Evolutionary conservation across 352 stramenopile species (phyloP).

Genomic region (Phytophthora megakarya): DNA sequence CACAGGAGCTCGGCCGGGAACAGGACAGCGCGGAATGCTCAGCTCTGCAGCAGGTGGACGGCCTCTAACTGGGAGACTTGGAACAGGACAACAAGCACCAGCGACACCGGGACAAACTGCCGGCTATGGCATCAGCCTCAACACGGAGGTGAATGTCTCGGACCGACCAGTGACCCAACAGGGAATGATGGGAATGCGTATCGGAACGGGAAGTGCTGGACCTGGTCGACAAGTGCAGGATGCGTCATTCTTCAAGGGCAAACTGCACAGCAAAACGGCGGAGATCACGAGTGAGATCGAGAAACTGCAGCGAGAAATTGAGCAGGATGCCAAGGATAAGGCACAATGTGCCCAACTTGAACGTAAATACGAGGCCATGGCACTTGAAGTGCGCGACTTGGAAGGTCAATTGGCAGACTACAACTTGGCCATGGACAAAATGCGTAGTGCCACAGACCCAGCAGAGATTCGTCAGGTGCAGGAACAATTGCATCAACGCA

Average conservation of each 20-base stretch:
- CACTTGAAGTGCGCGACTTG: slow-evolving; percentile 75
- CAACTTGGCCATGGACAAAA: slow-evolving; percentile 94
- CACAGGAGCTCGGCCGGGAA: slow-evolving; percentile 54
- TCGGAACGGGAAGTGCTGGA: slow-evolving; percentile 59
- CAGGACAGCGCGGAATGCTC: slow-evolving; percentile 53
- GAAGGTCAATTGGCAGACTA: slow-evolving; percentile 93
- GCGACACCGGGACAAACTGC: slow-evolving; percentile 70
- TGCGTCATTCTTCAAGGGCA: slow-evolving; percentile 88
- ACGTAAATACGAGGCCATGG: slow-evolving; percentile 76
- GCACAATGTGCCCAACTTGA: slow-evolving; percentile 88
- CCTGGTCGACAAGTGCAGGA: slow-evolving; percentile 87
- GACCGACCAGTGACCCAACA: slow-evolving; percentile 93
- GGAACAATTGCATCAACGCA: slow-evolving; percentile 72
- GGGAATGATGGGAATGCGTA: slow-evolving; percentile 92
- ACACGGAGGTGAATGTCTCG: slow-evolving; percentile 91
- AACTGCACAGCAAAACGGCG: slow-evolving; percentile 90
- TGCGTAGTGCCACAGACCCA: slow-evolving; percentile 70
- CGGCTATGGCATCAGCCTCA: slow-evolving; percentile 81
- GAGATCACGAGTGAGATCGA: slow-evolving; percentile 87
- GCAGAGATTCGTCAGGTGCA: slow-evolving; percentile 72
- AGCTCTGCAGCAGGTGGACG: slow-evolving; percentile 54
- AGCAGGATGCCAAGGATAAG: slow-evolving; percentile 89
- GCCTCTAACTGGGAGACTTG: slow-evolving; percentile 59
- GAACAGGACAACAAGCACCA: slow-evolving; percentile 54
- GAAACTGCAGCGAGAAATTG: slow-evolving; percentile 80